Evolutionary conservation across 2,329 filamentous ascomycete species (phyloP).

Genomic region (Chaetomiaceae sp.): DNA sequence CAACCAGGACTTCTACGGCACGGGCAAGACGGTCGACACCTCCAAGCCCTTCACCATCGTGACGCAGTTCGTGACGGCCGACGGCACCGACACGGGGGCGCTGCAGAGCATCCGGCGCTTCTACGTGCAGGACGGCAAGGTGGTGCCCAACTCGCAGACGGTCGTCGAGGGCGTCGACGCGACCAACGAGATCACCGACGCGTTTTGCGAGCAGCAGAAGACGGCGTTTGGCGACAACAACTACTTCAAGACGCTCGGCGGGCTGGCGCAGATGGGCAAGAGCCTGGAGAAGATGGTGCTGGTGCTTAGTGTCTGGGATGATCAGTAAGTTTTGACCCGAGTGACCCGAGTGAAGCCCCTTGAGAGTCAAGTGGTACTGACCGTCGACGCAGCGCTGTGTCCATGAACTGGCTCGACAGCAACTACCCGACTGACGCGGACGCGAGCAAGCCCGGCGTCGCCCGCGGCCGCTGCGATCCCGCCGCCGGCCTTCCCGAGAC

Average conservation of each 20-base stretch:
- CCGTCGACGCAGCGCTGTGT: slow-evolving; percentile 24
- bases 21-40: slow-evolving; percentile 48
- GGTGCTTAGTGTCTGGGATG: slow-evolving; percentile 45
- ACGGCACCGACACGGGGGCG: slow-evolving; percentile 41
- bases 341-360: too few species aligned
- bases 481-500: slow-evolving; percentile 42
- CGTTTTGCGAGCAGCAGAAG: slow-evolving; percentile 54
- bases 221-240: slow-evolving; percentile 47
- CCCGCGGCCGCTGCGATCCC: slow-evolving; percentile 45
- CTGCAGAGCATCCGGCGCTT: slow-evolving; percentile 52
- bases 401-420: slow-evolving; percentile 64
- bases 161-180: slow-evolving; percentile 29
- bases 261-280: slow-evolving; percentile 49
- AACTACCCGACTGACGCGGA: slow-evolving; percentile 44
- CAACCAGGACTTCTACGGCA: slow-evolving; percentile 52
- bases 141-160: slow-evolving; percentile 42
- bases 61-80: slow-evolving; percentile 48
- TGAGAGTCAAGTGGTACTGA: not conserved
- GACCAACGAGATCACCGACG: slow-evolving; percentile 42
- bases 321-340: slow-evolving; percentile 41
- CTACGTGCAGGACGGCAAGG: slow-evolving; percentile 53
- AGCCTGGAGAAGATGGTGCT: slow-evolving; percentile 32
- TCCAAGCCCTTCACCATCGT: slow-evolving; percentile 52
- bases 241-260: slow-evolving; percentile 47
- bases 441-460: slow-evolving; percentile 37